Evolutionary conservation across 1,284 basidiomycete species (phyloP).

Genomic region (Cutaneotrichosporon cutaneum): DNA sequence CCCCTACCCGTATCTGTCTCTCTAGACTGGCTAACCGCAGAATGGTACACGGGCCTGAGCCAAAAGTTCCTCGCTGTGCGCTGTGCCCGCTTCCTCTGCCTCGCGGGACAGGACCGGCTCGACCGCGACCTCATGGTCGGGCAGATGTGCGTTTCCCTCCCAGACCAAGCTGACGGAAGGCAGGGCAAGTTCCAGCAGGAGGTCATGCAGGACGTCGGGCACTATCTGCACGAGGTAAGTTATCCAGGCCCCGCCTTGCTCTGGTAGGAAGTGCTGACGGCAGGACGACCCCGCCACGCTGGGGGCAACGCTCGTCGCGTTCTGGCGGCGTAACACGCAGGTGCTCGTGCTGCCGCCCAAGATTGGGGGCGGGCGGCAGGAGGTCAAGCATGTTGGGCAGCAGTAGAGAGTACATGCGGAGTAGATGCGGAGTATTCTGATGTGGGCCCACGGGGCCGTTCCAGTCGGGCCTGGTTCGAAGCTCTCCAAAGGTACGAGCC

Average conservation of each 20-base stretch:
- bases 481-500: no score
- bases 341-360: slow-evolving; percentile 59
- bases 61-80: slow-evolving; percentile 70
- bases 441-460: no score
- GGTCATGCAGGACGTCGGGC: slow-evolving; percentile 82
- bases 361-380: slow-evolving; percentile 34
- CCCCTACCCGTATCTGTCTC: background rate
- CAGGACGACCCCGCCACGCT: slow-evolving; percentile 80
- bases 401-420: slow-evolving; percentile 16
- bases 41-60: slow-evolving; percentile 87
- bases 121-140: slow-evolving; percentile 95
- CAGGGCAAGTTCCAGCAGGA: slow-evolving; percentile 94
- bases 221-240: slow-evolving; percentile 85
- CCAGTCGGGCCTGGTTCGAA: no score
- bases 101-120: slow-evolving; percentile 89
- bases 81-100: slow-evolving; percentile 78
- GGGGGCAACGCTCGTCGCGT: slow-evolving; percentile 77
- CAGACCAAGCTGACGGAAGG: slow-evolving; percentile 22
- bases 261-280: background rate
- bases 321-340: slow-evolving; percentile 86
- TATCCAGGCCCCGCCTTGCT: no score
- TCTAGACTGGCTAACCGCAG: slow-evolving; percentile 56
- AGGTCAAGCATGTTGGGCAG: slow-evolving; percentile 78
- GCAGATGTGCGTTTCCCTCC: slow-evolving; percentile 66
- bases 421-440: background rate